Percentiles rank a stretch among this genome's conserved stretches.
Evolutionary conservation across 257 asterid genomes (phyloP).

Genomic region (Gentiana dahurica): DNA sequence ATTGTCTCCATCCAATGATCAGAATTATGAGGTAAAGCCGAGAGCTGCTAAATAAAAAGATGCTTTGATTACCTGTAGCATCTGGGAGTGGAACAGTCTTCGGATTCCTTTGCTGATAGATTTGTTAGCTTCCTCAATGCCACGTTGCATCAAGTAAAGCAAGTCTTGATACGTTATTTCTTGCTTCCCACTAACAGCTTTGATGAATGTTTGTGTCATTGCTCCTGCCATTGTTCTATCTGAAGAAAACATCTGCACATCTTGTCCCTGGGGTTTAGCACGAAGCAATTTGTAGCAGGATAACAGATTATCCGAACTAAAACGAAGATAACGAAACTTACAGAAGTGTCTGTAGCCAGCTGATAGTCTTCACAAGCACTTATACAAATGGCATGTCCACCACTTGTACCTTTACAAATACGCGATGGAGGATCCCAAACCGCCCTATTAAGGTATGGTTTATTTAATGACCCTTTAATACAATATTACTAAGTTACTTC

Average conservation of each 20-base stretch:
- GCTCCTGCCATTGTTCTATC: conserved; percentile 44
- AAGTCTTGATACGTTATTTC: conserved; percentile 34
- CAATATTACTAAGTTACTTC: not conserved
- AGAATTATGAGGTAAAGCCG: too few species aligned
- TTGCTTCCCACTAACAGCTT: conserved; percentile 28
- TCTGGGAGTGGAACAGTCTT: conserved; percentile 36
- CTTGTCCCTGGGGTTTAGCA: not conserved
- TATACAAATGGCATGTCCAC: conserved; percentile 60
- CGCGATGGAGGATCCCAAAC: conserved; percentile 52
- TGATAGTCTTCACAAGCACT: conserved; percentile 82
- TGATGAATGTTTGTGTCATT: conserved; percentile 52
- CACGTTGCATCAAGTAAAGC: conserved; percentile 30
- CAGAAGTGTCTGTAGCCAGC: conserved; percentile 68
- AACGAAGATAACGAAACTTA: conserved; percentile 8
- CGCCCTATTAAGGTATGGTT: conserved; percentile 14
- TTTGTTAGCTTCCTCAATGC: conserved; percentile 27
- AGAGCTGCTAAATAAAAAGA: not conserved
- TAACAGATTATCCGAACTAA: not conserved
- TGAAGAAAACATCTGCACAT: conserved; percentile 36
- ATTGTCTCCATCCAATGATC: not conserved
- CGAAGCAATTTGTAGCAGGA: not conserved
- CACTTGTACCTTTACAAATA: conserved; percentile 36
- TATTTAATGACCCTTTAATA: not conserved
- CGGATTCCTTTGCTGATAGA: conserved; percentile 18
- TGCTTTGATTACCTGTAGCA: conserved; percentile 40